A percentile compares a stretch with the other conserved stretches of the same genome.
Evolutionary conservation across 2,329 filamentous ascomycete genomes (phyloP).

Genomic region (Grosmannia huntii): DNA sequence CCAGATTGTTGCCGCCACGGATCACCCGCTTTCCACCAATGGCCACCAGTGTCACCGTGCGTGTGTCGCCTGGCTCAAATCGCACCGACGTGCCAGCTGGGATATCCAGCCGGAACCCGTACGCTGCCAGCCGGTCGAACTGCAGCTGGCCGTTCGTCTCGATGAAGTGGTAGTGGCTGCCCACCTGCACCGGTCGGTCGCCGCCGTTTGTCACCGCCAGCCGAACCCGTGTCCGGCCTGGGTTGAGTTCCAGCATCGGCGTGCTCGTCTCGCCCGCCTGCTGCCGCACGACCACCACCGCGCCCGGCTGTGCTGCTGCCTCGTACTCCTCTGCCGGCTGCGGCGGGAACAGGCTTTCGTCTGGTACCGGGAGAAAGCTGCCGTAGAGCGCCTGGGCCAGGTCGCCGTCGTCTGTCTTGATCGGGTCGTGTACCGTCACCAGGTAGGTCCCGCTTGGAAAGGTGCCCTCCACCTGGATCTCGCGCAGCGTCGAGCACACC

Average conservation of each 20-base stretch:
- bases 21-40: conserved; percentile 74
- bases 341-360: conserved; percentile 52
- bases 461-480: conserved; percentile 89
- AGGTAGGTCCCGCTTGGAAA: conserved; percentile 86
- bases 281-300: conserved; percentile 43
- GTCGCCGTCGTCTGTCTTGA: conserved; percentile 76
- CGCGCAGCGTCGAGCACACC: conserved; percentile 63
- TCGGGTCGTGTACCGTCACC: conserved; percentile 85
- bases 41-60: conserved; percentile 80
- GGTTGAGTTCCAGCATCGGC: conserved; percentile 50
- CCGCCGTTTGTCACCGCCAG: conserved; percentile 75
- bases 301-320: conserved; percentile 60
- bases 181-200: conserved; percentile 82
- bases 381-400: conserved; percentile 80
- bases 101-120: conserved; percentile 81
- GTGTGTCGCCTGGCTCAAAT: conserved; percentile 87
- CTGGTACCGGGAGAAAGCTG: conserved; percentile 74
- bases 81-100: conserved; percentile 82
- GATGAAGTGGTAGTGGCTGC: conserved; percentile 92
- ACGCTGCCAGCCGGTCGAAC: conserved; percentile 73
- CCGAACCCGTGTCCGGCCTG: conserved; percentile 57
- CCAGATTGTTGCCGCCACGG: conserved; percentile 70
- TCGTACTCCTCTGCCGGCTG: conserved; percentile 54
- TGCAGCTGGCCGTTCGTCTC: conserved; percentile 84
- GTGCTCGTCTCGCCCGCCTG: not conserved